Evolutionary conservation across 352 stramenopile species (phyloP), one percentile per base, ranked within the genome.

Genomic region (Phytophthora tubulina): DNA sequence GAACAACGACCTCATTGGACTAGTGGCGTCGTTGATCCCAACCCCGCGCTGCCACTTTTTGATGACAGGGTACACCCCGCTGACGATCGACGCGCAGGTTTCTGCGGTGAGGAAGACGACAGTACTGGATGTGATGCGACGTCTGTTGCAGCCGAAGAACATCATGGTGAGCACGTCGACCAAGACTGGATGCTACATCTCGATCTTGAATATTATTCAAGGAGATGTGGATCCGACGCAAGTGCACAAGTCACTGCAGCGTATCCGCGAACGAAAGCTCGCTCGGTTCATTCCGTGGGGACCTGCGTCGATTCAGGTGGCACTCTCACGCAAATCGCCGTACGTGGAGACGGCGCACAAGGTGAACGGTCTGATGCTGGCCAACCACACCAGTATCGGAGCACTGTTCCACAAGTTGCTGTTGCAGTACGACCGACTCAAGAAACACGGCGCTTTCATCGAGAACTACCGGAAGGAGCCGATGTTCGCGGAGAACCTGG

Each of bases 191-290:
- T 99, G 97, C 78, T 99, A 99, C 85, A 98, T 99, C 60, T 99
- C 95, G 41, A 99, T 99, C 56, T 92, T 99, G 49, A 99, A 99
- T 80, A 99, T 99, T 74, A 99, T 99, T 73, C 98, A 99, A 75
- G 98, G 98, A 62, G 96, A 99, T 60, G 97, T 99, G 49, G 97
- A 99, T 78, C 98, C 98, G 31, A 99, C 97, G 27, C 88, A 96
- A 70, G 98, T 99, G 67, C 98, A 99, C 85, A 99, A 99, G 79
- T 98, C 96, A 21, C 80, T 99, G 30, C 98, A 99, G 84, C 88
- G 97, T 8, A 99, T 99, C 70, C 89, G 98, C 46, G 98, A 99
- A 76, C 89, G 97, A 38, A 98, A 99, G 61, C 84, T 99, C 5
- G 96, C 98, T 30, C 91, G 88, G 13, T 99, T 99, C 76, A 99